Conservation (phyloP, 2,329 filamentous ascomycete genomes). For the Phialocephala subalpina region DNA sequence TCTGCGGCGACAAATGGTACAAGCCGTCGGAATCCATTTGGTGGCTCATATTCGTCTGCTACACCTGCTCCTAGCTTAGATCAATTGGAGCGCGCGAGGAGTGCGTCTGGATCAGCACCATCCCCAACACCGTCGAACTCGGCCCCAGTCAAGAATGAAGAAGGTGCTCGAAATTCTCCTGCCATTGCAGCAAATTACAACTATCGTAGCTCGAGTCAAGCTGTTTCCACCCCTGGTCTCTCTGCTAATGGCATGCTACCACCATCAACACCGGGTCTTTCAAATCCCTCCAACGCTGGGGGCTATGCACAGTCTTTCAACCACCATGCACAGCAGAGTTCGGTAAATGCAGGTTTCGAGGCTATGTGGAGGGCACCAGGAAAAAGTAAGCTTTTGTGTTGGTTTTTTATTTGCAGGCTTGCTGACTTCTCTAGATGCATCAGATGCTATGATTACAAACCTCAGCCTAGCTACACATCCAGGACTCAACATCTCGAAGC, state of each 20-base stretch:
- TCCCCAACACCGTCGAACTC: constrained; percentile 43
- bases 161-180: constrained; percentile 41
- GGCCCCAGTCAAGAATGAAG: constrained; percentile 49
- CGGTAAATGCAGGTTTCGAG: constrained; percentile 49
- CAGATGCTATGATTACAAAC: constrained; percentile 72
- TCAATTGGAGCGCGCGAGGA: constrained; percentile 42
- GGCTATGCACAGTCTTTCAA: constrained; percentile 43
- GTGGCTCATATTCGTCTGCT: constrained; percentile 32
- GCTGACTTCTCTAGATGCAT: constrained; percentile 50
- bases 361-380: constrained; percentile 51
- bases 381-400: constrained; percentile 52
- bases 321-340: constrained; percentile 40
- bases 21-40: constrained; percentile 42
- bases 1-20: constrained; percentile 35
- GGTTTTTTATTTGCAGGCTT: not conserved
- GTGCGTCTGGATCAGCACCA: constrained; percentile 41
- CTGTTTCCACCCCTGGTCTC: constrained; percentile 37
- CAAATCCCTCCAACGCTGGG: constrained; percentile 32
- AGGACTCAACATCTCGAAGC: constrained; percentile 65
- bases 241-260: constrained; percentile 41
- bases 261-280: constrained; percentile 39
- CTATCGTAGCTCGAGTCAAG: constrained; percentile 51
- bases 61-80: constrained; percentile 39
- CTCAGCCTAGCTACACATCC: constrained; percentile 75
- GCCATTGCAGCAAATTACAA: constrained; percentile 34